Conservation (phyloP, 192 early-diverging fungal species). For the Coemansia sp. region DNA sequence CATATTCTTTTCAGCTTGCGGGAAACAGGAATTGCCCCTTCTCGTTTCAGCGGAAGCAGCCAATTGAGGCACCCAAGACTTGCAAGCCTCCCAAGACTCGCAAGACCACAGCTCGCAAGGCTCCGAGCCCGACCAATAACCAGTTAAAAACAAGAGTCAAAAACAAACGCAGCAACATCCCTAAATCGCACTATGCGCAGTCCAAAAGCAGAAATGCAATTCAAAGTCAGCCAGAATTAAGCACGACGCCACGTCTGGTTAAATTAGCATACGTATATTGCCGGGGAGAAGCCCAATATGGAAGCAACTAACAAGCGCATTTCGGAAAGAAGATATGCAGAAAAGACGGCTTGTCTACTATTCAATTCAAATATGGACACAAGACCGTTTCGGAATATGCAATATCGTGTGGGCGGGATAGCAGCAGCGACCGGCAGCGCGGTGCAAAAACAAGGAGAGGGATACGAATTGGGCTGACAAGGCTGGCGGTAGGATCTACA, state of each 20-base stretch:
- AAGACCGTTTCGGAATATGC: neutral
- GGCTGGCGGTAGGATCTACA: conserved; percentile 2
- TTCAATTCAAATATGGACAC: neutral
- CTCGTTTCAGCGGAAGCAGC: too few relatives aligned
- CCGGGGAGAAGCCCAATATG: conserved; percentile 5
- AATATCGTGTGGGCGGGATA: neutral
- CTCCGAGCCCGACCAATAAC: too few relatives aligned
- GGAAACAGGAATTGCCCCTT: too few relatives aligned
- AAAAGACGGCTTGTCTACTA: neutral
- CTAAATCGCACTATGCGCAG: neutral
- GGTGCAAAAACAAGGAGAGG: neutral
- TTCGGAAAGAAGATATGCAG: neutral
- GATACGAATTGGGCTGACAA: neutral
- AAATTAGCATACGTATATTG: neutral
- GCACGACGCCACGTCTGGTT: conserved; percentile 3
- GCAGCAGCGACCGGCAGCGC: neutral
- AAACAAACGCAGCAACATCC: neutral
- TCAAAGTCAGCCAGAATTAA: neutral
- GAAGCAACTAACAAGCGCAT: neutral
- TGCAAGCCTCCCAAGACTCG: too few relatives aligned
- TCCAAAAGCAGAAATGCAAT: conserved; percentile 6
- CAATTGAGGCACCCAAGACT: too few relatives aligned
- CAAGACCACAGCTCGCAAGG: too few relatives aligned
- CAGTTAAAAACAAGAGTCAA: neutral
- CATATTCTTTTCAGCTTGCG: too few relatives aligned